A percentile compares a stretch with the other conserved stretches of the same genome.
Conservation (phyloP, 2,329 filamentous ascomycete species). For the Claviceps sp. region DNA sequence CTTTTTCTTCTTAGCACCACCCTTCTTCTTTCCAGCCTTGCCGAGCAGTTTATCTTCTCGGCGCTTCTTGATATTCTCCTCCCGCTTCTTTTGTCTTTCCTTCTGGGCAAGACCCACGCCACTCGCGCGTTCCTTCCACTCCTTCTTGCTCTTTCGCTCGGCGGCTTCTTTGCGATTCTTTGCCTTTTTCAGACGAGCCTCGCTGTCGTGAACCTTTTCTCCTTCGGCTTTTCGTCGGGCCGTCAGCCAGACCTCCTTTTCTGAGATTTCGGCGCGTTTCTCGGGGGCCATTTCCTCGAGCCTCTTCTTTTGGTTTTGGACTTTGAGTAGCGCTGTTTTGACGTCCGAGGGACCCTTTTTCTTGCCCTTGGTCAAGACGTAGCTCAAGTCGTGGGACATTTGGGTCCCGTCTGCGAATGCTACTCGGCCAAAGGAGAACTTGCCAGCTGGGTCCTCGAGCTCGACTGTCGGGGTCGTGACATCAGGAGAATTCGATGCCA, state of each 20-base stretch:
- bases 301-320: constrained; percentile 75
- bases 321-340: constrained; percentile 71
- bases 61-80: constrained; percentile 63
- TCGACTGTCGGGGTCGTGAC: constrained; percentile 43
- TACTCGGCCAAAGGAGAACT: constrained; percentile 85
- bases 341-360: constrained; percentile 75
- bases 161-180: constrained; percentile 81
- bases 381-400: constrained; percentile 59
- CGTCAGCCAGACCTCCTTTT: constrained; percentile 90
- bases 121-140: constrained; percentile 64
- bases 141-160: constrained; percentile 84
- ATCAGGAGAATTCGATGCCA: constrained; percentile 48
- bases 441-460: constrained; percentile 40
- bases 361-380: constrained; percentile 39
- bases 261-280: constrained; percentile 74
- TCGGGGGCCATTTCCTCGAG: constrained; percentile 60
- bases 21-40: constrained; percentile 46
- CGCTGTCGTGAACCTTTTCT: constrained; percentile 79
- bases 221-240: constrained; percentile 82
- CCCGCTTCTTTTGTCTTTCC: constrained; percentile 68
- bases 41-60: constrained; percentile 56
- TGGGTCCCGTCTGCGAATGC: constrained; percentile 77
- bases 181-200: constrained; percentile 78
- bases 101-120: constrained; percentile 65
- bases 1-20: constrained; percentile 30